Evolutionary conservation across 129 eudicot genomes (phyloP).

Genomic region (Flaveria sonorensis): DNA sequence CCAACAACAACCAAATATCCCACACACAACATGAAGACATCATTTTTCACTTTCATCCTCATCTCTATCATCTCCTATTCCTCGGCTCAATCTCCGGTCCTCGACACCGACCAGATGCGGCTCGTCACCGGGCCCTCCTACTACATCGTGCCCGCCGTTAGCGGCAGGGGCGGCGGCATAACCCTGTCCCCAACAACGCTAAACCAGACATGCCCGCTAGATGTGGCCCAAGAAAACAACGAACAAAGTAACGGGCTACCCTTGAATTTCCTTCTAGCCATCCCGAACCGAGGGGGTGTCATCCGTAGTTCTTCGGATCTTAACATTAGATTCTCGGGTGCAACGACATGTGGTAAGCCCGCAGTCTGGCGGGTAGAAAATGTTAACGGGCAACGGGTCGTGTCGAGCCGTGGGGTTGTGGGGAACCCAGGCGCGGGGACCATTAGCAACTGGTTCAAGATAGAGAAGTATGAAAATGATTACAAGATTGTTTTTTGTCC

Average conservation of each 20-base stretch:
- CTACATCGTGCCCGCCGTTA: constrained; percentile 24
- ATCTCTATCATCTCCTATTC: constrained; percentile 26
- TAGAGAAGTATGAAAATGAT: constrained; percentile 32
- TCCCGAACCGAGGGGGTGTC: constrained; percentile 42
- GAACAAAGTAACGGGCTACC: constrained; percentile 26
- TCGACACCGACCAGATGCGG: constrained; percentile 18
- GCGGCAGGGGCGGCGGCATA: constrained; percentile 28
- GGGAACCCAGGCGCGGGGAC: constrained; percentile 51
- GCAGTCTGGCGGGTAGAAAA: constrained; percentile 46
- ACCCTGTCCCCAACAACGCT: constrained; percentile 19
- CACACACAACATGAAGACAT: constrained; percentile 15
- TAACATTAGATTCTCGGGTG: constrained; percentile 37
- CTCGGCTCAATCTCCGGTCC: constrained; percentile 27
- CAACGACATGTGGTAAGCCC: constrained; percentile 35
- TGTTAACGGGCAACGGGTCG: constrained; percentile 33
- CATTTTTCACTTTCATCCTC: constrained; percentile 26
- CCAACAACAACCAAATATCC: background rate
- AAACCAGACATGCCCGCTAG: constrained; percentile 33
- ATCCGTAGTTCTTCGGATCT: constrained; percentile 47
- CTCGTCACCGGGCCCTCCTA: constrained; percentile 19
- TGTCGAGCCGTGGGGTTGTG: constrained; percentile 40
- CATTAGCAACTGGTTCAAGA: constrained; percentile 50
- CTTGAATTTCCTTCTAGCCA: constrained; percentile 38
- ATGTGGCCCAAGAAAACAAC: constrained; percentile 31
- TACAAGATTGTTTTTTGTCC: constrained; percentile 44